phyloP scores from a whole-genome alignment of 1,284 basidiomycete genomes.

The Apiotrichum mycotoxinovorans region DNA sequence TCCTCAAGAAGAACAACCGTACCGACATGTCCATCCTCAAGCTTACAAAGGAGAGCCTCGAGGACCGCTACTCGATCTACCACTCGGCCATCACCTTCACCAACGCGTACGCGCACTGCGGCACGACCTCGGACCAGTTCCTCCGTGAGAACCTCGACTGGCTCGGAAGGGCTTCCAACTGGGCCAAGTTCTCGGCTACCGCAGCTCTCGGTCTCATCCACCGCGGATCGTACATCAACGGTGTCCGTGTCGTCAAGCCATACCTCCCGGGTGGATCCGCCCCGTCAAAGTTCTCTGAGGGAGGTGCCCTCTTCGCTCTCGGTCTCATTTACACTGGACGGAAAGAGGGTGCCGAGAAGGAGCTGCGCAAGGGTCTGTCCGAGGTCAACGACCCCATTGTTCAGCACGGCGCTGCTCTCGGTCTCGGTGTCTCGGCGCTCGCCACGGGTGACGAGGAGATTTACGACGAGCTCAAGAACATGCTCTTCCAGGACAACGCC shows the following conservation, averaged over 20 bases:
- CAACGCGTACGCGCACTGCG: constrained; percentile 93
- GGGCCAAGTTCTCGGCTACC: constrained; percentile 95
- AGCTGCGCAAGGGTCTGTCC: constrained; percentile 62
- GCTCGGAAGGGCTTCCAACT: constrained; percentile 87
- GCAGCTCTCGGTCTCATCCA: constrained; percentile 94
- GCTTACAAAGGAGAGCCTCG: constrained; percentile 84
- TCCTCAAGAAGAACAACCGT: constrained; percentile 88
- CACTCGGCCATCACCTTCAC: constrained; percentile 91
- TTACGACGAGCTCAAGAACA: constrained; percentile 83
- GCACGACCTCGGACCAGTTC: constrained; percentile 89
- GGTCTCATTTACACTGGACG: constrained; percentile 80
- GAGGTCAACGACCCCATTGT: constrained; percentile 68
- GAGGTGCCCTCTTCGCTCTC: constrained; percentile 88
- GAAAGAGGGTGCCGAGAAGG: constrained; percentile 63
- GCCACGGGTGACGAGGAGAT: constrained; percentile 81
- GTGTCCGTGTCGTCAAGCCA: constrained; percentile 85
- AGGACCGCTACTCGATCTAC: constrained; percentile 89
- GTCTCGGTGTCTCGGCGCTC: constrained; percentile 88
- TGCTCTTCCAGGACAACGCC: constrained; percentile 86
- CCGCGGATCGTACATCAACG: constrained; percentile 89
- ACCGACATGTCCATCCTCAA: constrained; percentile 86
- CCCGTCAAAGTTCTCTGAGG: constrained; percentile 75
- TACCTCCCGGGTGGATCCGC: constrained; percentile 73
- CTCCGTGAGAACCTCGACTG: constrained; percentile 91
- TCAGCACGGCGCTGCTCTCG: constrained; percentile 91